Conservation (phyloP, 2,329 filamentous ascomycete genomes). For the Colletotrichum limetticola region DNA sequence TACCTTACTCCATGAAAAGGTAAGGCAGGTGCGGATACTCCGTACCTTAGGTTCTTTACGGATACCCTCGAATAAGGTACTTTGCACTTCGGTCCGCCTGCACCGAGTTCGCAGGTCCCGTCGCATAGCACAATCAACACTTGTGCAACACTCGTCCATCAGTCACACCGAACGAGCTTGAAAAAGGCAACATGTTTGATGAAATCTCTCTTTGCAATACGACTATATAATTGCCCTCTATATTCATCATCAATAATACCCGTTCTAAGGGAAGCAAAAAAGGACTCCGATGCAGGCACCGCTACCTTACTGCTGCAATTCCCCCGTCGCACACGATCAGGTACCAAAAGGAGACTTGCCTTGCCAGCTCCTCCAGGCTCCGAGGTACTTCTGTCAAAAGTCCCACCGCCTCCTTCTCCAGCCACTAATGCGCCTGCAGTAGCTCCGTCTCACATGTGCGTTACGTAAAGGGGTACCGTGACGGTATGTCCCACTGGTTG, state of each 20-base stretch:
- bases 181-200: not conserved
- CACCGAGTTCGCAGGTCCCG: not conserved
- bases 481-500: conserved; percentile 7
- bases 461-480: conserved; percentile 30
- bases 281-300: not conserved
- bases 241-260: not conserved
- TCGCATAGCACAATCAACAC: not conserved
- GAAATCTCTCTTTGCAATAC: not conserved
- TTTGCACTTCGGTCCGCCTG: no score
- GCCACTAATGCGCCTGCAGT: not conserved
- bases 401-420: conserved; percentile 2
- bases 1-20: no score
- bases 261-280: not conserved
- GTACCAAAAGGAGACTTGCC: not conserved
- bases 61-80: no score
- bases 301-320: not conserved
- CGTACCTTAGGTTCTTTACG: no score
- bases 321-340: not conserved
- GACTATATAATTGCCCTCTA: not conserved
- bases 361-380: not conserved
- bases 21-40: not conserved
- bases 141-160: not conserved
- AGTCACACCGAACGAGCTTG: not conserved
- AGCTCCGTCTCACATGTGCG: not conserved
- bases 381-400: conserved; percentile 15